Base-by-base conservation (phyloP, 192 early-diverging fungal species). In the Rhizoclosmatium sp. region DNA sequence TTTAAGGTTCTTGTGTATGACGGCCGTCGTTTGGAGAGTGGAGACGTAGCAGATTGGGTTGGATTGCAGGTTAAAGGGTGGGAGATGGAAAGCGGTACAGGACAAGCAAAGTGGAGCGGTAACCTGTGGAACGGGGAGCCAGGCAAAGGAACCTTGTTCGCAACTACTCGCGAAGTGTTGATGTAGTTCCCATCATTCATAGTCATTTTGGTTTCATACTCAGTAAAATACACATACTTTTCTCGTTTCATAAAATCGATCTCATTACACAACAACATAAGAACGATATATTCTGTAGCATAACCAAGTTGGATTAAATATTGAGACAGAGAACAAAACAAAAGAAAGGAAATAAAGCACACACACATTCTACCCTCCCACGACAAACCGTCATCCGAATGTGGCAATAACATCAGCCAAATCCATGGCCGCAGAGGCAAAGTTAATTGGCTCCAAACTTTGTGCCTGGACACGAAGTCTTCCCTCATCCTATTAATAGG, bases 361-460 rank as follows among this genome's bases (percentile, higher is more conserved):
- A 1, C 9, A 9, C 54, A 56, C 19, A n/a, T n/a, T n/a, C 54
- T n/a, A n/a, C 54, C 10, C 54, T 31, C 54, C 54, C 54, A 56
- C 54, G 10, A 56, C 54, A 56, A 56, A 1, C 60, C 44, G 9
- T 60, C 47, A 48, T 41, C 56, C 31, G 14, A 47, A 85, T 16
- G 82, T 76, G 21, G 84, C 87, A 62, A 91, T 85, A 19, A 84
- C 81, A 31, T 81, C 73, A 54, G 69, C 79, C 59, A 91, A 83
- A 45, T 87, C 78, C 60, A 78, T 71, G 41, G 87, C 58, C 74
- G 93, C 94, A 3, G 84, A 81, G 2, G 84, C 87, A 86, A 78
- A 93, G 68, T 93, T 88, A 31, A 95, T 71, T 12, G 89, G 87
- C 4, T 62, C 68, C 21, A 84, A 78, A 10, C 80, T 64, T 0